Evolutionary conservation across 345 rosid genomes (phyloP), one percentile per base, ranked within the genome.

Genomic region (Raphanus sativus): DNA sequence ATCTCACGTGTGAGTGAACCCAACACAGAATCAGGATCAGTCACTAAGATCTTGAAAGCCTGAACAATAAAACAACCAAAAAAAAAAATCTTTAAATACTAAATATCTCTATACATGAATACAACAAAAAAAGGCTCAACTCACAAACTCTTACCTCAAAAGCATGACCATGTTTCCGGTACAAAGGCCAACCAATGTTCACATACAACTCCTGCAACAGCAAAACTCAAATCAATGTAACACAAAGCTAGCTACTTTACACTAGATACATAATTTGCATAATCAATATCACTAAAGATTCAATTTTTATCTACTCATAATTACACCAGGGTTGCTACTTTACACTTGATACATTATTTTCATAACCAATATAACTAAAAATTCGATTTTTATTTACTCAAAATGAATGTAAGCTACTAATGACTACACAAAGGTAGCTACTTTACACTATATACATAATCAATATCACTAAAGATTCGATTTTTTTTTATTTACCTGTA

Each of bases 91-190:
- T 15, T 12, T 24, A 17, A 56, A 36, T 8, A 12, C 24, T 5
- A 59, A 34, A 1, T 34, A 65, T 56, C 26, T 7, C 21, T 21
- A 21, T 21, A 52, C 9, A 6, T 8, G 21, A 6, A 52, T 11
- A 36, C 48, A 65, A 65, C 11, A n/a, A 5, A 50, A n/a, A 5
- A 50, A 25, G 8, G 8, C 59, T 38, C 24, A 34, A 70, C 25
- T 65, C 21, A 77, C 59, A 54, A 62, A 4, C 13, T 40, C 86
- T 83, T 79, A 92, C 99, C 94, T 95, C 99, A 84, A 92, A 95
- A 62, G 98, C 99, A 84, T 92, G 99, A n/a, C 96, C 93, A 71
- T 93, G 88, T 80, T 87, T 93, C 65, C 96, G 86, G 77, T 93
- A 95, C 77, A 95, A 81, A 75, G 99, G 99, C 99, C 98, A 91